Conservation (phyloP, 2,329 filamentous ascomycete genomes). For the Metarhizium sp. region DNA sequence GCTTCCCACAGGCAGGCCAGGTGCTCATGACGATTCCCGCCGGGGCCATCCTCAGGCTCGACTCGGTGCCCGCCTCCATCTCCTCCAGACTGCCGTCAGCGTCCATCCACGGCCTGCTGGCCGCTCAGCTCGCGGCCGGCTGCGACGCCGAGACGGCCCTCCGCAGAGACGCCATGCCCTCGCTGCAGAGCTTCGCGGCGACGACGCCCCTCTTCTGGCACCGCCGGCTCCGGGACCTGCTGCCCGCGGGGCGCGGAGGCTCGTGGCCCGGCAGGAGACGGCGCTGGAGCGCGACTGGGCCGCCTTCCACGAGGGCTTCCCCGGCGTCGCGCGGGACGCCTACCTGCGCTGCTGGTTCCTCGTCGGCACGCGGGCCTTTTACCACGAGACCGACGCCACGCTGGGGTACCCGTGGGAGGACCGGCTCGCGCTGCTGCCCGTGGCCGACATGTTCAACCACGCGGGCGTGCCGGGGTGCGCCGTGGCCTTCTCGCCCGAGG, state of each 20-base stretch:
- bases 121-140: constrained; percentile 36
- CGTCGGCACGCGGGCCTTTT: too few relatives aligned
- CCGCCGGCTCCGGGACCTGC: too few relatives aligned
- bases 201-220: constrained; percentile 4
- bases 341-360: too few relatives aligned
- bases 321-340: too few relatives aligned
- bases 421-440: constrained; percentile 39
- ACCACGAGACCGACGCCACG: too few relatives aligned
- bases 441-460: constrained; percentile 59
- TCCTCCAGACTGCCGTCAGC: too few relatives aligned
- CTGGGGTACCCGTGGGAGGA: too few relatives aligned
- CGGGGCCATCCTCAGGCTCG: constrained; percentile 52
- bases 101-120: too few relatives aligned
- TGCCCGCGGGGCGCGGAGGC: too few relatives aligned
- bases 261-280: too few relatives aligned
- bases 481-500: constrained; percentile 37
- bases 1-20: constrained; percentile 31
- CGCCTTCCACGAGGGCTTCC: too few relatives aligned
- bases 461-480: constrained; percentile 35
- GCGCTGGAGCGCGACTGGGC: too few relatives aligned
- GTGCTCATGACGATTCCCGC: constrained; percentile 57
- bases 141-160: neutral
- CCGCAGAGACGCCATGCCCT: constrained; percentile 2
- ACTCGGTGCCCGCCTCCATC: constrained; percentile 24
- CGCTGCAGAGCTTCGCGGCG: constrained; percentile 1